These are phyloP conservation scores for Tieghemostelium lacteum DNA, from an alignment of 78 protist species.

Conservation along the genomic window DNA sequence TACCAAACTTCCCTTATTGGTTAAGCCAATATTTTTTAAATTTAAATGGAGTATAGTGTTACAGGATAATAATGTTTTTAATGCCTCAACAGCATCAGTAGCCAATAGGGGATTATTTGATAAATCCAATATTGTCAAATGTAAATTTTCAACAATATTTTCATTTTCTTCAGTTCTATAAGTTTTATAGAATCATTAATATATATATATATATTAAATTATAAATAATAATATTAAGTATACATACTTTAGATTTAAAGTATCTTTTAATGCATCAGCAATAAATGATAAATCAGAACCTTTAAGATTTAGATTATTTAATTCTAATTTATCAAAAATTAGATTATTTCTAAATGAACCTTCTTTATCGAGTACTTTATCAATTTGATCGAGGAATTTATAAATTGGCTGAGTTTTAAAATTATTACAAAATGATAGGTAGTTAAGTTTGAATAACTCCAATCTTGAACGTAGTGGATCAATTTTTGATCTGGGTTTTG, in stretches of 20 bases:
- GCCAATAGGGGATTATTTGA: slow-evolving; percentile 64
- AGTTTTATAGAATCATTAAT: background rate
- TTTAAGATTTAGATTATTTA: slow-evolving; percentile 15
- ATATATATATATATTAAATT: background rate
- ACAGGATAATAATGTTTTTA: slow-evolving; percentile 26
- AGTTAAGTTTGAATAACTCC: slow-evolving; percentile 65
- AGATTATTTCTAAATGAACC: slow-evolving; percentile 62
- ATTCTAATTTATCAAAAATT: slow-evolving; percentile 17
- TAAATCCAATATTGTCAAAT: slow-evolving; percentile 16
- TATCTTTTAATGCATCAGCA: slow-evolving; percentile 66
- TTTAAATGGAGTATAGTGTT: slow-evolving; percentile 19
- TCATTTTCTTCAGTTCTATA: slow-evolving; percentile 66
- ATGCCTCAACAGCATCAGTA: slow-evolving; percentile 47
- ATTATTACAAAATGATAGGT: slow-evolving; percentile 37
- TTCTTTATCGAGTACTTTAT: slow-evolving; percentile 44
- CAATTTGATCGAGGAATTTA: slow-evolving; percentile 62
- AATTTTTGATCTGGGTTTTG: slow-evolving; percentile 15
- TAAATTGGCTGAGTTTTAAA: slow-evolving; percentile 26
- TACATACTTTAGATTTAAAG: slow-evolving; percentile 45
- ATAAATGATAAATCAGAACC: slow-evolving; percentile 64
- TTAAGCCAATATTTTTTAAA: slow-evolving; percentile 50
- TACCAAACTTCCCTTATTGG: slow-evolving; percentile 32
- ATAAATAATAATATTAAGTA: background rate
- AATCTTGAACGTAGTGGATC: slow-evolving; percentile 68
- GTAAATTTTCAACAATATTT: slow-evolving; percentile 62